Conservation (phyloP, 805 yeast genomes). For the Cyberlindnera americana region DNA sequence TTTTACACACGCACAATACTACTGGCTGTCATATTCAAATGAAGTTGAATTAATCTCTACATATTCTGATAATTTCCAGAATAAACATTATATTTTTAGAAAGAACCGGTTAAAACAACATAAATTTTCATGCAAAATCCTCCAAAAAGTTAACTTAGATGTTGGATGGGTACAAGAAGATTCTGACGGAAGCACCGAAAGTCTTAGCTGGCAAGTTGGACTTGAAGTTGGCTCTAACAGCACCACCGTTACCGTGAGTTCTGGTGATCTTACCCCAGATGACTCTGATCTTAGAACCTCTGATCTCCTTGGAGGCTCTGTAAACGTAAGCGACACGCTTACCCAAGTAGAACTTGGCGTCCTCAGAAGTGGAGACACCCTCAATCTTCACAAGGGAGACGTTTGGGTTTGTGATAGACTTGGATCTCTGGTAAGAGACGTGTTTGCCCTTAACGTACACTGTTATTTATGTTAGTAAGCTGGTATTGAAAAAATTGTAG, state of each 20-base stretch:
- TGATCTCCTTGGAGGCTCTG: conserved; percentile 96
- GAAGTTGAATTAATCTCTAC: too few species aligned
- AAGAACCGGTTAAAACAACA: conserved; percentile 19
- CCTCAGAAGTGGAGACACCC: conserved; percentile 89
- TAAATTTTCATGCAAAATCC: conserved; percentile 18
- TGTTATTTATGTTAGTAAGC: conserved; percentile 34
- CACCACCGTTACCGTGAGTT: conserved; percentile 98
- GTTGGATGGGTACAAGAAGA: conserved; percentile 99
- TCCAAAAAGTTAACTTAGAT: conserved; percentile 63
- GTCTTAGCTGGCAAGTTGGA: conserved; percentile 99
- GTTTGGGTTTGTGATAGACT: conserved; percentile 97
- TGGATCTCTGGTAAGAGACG: conserved; percentile 99
- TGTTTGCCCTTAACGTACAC: conserved; percentile 99
- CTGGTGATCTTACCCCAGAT: conserved; percentile 99
- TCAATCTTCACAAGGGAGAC: conserved; percentile 95
- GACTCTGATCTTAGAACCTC: conserved; percentile 99
- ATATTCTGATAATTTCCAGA: conserved; percentile 1
- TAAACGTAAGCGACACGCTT: conserved; percentile 99
- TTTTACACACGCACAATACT: too few species aligned
- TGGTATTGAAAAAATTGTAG: conserved; percentile 3
- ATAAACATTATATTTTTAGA: conserved; percentile 19
- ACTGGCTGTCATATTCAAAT: too few species aligned
- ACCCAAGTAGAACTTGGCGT: conserved; percentile 99
- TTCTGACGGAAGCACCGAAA: conserved; percentile 99
- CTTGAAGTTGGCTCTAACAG: conserved; percentile 98